Conservation (phyloP, 805 yeast genomes). For the Saitoella complicata region DNA sequence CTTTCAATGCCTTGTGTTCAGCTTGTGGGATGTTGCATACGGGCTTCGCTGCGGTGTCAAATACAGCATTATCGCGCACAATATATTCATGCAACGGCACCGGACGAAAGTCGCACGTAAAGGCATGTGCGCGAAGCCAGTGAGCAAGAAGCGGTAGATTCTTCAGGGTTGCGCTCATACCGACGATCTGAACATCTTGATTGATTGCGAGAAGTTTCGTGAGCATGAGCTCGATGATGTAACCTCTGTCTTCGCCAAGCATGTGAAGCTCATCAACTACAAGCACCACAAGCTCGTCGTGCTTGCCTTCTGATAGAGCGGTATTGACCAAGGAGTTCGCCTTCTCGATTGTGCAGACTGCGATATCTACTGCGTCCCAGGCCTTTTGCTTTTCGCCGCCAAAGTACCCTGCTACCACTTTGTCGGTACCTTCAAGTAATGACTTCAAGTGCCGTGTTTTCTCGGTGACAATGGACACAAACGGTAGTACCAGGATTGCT, state of each 20-base stretch:
- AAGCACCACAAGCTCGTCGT: background rate
- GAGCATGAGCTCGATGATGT: slow-evolving; percentile 1
- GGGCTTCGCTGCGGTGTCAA: background rate
- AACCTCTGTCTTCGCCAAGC: slow-evolving; percentile 4
- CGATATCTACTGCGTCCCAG: slow-evolving; percentile 3
- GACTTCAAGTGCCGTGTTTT: slow-evolving; percentile 1
- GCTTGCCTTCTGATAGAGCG: slow-evolving; percentile 1
- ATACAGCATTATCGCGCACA: slow-evolving; percentile 2
- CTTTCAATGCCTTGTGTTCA: background rate
- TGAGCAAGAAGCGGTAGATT: slow-evolving; percentile 1
- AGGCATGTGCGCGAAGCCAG: slow-evolving; percentile 3
- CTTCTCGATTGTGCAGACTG: slow-evolving; percentile 5
- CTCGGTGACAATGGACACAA: slow-evolving; percentile 3
- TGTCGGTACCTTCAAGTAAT: background rate
- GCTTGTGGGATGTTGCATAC: background rate
- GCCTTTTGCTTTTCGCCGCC: background rate
- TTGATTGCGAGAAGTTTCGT: slow-evolving; percentile 1
- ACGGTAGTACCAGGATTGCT: slow-evolving; percentile 3
- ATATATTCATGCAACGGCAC: slow-evolving; percentile 3
- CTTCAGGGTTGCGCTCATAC: slow-evolving; percentile 3
- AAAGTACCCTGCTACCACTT: slow-evolving; percentile 1
- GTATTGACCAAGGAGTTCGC: slow-evolving; percentile 3
- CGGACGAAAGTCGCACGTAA: slow-evolving; percentile 1
- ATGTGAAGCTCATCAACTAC: slow-evolving; percentile 4
- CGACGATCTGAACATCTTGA: background rate